Percentiles rank a stretch among this genome's conserved stretches.
These are phyloP conservation scores for Phytophthora hibernalis DNA, from an alignment of 352 stramenopile species.

Conservation along the genomic window DNA sequence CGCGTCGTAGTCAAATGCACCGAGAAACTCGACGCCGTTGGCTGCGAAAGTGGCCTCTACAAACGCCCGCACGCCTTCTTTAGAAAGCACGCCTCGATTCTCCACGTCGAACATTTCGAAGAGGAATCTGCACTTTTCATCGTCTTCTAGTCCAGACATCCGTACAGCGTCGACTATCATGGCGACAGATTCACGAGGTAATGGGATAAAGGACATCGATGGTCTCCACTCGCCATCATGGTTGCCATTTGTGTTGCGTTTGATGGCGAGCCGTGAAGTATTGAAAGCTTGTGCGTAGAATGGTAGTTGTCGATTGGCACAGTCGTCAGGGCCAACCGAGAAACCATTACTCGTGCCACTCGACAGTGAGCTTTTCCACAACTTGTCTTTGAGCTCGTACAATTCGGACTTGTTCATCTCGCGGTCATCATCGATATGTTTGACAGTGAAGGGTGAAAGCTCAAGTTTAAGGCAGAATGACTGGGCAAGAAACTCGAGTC, in stretches of 20 bases:
- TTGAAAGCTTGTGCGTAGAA: slow-evolving; percentile 53
- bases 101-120: slow-evolving; percentile 76
- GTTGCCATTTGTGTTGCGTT: neutral
- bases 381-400: slow-evolving; percentile 47
- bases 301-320: slow-evolving; percentile 20
- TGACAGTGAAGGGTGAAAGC: slow-evolving; percentile 17
- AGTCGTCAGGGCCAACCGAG: neutral
- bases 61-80: slow-evolving; percentile 60
- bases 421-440: slow-evolving; percentile 28
- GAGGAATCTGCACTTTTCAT: slow-evolving; percentile 68
- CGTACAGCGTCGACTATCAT: slow-evolving; percentile 69
- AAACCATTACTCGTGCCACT: slow-evolving; percentile 9
- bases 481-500: slow-evolving; percentile 43
- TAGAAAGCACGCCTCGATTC: slow-evolving; percentile 49
- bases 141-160: slow-evolving; percentile 49
- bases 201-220: slow-evolving; percentile 36
- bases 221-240: slow-evolving; percentile 15
- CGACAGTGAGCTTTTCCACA: slow-evolving; percentile 45
- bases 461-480: slow-evolving; percentile 24
- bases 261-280: slow-evolving; percentile 29
- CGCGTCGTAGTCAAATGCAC: slow-evolving; percentile 54
- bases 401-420: slow-evolving; percentile 44
- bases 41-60: slow-evolving; percentile 61
- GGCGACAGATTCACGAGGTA: slow-evolving; percentile 64
- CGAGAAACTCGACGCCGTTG: slow-evolving; percentile 64